Base-by-base conservation (phyloP, 108 stramenopile genomes). In the Skeletonema grethae region DNA sequence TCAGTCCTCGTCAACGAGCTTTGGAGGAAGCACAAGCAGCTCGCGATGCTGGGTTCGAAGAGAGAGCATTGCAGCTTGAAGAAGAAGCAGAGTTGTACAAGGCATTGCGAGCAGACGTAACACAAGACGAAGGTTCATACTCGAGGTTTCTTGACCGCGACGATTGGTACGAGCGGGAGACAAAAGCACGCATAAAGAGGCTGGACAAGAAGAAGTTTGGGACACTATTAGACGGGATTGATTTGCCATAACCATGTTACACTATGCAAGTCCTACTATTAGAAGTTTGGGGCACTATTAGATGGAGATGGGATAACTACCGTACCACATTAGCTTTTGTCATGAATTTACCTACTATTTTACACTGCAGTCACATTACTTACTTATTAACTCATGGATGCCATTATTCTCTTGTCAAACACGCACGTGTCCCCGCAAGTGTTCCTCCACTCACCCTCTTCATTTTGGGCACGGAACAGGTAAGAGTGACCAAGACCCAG, bases 141-240 rank as follows among this genome's bases (percentile, higher is more conserved):
- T 78, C 62, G 29, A 79, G 85, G 30, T 95, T 87, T 74, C 76
- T 97, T 13, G 96, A 97, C 71, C 77, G 88, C 64, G 96, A 97
- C 61, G 90, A 94, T 36, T 97, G 96, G 96, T 97, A 97, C 68
- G 88, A 93, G 61, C 56, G 86, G 2, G 88, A 92, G 41, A 88
- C 92, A 13, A 82, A 84, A 63, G 74, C 80, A 22, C 78, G 75
- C 39, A 77, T 87, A 2, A 79, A 81, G 32, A 69, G 88, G 18
- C 43, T 79, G 39, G 70, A 91, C 10, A 89, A 88, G 55, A 83
- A 75, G 0, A 85, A 80, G 24, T 90, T 90, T 53, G 89, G 89
- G 1, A 77, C 77, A 25, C 73, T 93, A 6, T 46, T 92, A 58
- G 86, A 89, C 73, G 88, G 91, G 8, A 85, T 92, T 50, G 88